These are phyloP conservation scores for Rubia tinctorum DNA, from an alignment of 305 asterid genomes.

Conservation along the genomic window DNA sequence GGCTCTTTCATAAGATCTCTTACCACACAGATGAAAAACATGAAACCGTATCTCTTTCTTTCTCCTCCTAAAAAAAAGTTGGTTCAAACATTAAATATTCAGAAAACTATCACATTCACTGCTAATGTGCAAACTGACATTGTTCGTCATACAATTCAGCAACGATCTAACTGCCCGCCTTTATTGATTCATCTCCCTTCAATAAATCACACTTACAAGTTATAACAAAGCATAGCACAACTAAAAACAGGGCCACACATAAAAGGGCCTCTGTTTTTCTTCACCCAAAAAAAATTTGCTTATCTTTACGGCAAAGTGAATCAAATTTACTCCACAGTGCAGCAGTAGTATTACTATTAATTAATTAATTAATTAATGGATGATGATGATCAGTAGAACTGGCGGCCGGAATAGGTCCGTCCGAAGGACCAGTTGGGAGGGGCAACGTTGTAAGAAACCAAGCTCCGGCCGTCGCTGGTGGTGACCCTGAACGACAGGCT, in stretches of 20 bases:
- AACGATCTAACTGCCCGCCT: conserved; percentile 2
- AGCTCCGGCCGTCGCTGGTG: conserved; percentile 74
- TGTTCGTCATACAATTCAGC: background rate
- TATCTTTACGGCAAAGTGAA: conserved; percentile 16
- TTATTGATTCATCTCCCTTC: conserved; percentile 5
- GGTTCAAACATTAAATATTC: background rate
- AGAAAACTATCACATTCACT: background rate
- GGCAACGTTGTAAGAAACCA: conserved; percentile 75
- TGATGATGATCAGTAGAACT: conserved; percentile 42
- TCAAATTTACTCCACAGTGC: background rate
- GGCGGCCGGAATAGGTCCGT: conserved; percentile 68
- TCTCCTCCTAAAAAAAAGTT: background rate
- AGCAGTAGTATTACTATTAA: background rate
- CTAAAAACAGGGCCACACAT: background rate
- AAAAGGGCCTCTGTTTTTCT: background rate
- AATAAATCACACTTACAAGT: conserved; percentile 14
- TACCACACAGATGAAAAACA: background rate
- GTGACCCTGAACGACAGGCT: conserved; percentile 70
- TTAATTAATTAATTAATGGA: background rate
- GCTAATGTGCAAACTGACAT: background rate
- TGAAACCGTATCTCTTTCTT: background rate
- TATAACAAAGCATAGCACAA: background rate
- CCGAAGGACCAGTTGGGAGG: conserved; percentile 78
- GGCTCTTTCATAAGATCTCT: background rate
- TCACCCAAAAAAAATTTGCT: background rate